phyloP scores from a whole-genome alignment of 2,329 filamentous ascomycete species.

The Scortechinia acanthostroma region DNA sequence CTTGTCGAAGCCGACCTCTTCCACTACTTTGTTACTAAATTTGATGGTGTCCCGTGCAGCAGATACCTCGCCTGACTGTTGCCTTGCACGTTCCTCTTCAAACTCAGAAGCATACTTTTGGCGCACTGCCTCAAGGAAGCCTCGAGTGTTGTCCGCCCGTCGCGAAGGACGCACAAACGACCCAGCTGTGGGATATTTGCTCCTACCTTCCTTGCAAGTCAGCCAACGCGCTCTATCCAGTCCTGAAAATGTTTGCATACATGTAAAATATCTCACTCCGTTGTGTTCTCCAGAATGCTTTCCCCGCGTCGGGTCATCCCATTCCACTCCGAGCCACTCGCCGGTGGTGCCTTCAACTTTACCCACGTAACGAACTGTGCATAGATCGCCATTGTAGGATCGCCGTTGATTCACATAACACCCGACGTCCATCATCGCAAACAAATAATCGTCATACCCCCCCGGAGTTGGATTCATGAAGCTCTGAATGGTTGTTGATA shows the following conservation, averaged over 20 bases:
- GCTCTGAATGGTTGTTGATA: too few relatives aligned
- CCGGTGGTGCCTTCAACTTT: slow-evolving; percentile 47
- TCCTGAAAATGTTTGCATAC: slow-evolving; percentile 24
- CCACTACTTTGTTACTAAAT: slow-evolving; percentile 56
- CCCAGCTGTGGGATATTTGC: slow-evolving; percentile 38
- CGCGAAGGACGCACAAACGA: slow-evolving; percentile 56
- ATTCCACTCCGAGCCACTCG: slow-evolving; percentile 62
- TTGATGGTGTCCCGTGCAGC: slow-evolving; percentile 29
- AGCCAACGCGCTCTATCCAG: slow-evolving; percentile 1
- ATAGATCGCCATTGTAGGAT: slow-evolving; percentile 45
- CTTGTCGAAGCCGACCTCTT: slow-evolving; percentile 65
- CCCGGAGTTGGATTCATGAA: too few relatives aligned
- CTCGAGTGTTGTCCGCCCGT: slow-evolving; percentile 39
- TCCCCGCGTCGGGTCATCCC: slow-evolving; percentile 57
- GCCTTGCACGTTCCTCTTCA: neutral
- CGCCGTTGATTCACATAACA: slow-evolving; percentile 43
- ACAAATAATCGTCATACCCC: too few relatives aligned
- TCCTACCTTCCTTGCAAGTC: slow-evolving; percentile 17
- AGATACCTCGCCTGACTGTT: neutral
- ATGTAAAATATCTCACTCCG: slow-evolving; percentile 50
- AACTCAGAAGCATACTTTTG: slow-evolving; percentile 48
- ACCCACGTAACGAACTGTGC: slow-evolving; percentile 55
- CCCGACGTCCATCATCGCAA: neutral
- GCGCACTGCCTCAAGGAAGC: slow-evolving; percentile 50
- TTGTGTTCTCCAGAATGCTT: slow-evolving; percentile 57